Evolutionary conservation across 2,329 filamentous ascomycete genomes (phyloP).

Genomic region (Myrmaecium sp.): DNA sequence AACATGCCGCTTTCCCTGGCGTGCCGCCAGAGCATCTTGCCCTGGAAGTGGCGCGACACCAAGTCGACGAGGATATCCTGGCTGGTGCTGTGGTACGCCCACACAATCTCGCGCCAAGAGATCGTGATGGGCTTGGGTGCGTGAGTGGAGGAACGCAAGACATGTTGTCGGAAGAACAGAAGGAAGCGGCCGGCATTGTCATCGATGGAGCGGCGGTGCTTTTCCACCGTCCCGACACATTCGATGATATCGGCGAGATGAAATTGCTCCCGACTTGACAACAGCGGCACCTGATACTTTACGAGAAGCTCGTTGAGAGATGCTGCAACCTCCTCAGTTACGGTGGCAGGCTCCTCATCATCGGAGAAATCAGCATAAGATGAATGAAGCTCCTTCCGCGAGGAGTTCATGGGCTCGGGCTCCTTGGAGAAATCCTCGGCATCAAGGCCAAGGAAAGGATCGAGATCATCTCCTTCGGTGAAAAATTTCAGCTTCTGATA

Average conservation of each 20-base stretch:
- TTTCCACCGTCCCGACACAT: slow-evolving; percentile 68
- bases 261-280: slow-evolving; percentile 76
- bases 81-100: slow-evolving; percentile 69
- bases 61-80: slow-evolving; percentile 84
- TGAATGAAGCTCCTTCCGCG: slow-evolving; percentile 31
- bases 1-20: slow-evolving; percentile 80
- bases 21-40: slow-evolving; percentile 66
- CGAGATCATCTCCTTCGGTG: slow-evolving; percentile 61
- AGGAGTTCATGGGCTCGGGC: slow-evolving; percentile 21
- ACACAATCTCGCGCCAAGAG: slow-evolving; percentile 59
- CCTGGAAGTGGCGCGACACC: slow-evolving; percentile 62
- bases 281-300: slow-evolving; percentile 54
- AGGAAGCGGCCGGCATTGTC: slow-evolving; percentile 79
- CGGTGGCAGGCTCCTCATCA: slow-evolving; percentile 41
- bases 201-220: slow-evolving; percentile 75
- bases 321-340: slow-evolving; percentile 55
- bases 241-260: slow-evolving; percentile 71
- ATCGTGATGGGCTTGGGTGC: slow-evolving; percentile 41
- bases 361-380: slow-evolving; percentile 36
- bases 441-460: slow-evolving; percentile 52
- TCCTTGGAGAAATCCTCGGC: slow-evolving; percentile 31
- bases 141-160: slow-evolving; percentile 38
- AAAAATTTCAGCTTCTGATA: slow-evolving; percentile 68
- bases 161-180: slow-evolving; percentile 71
- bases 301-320: slow-evolving; percentile 63